Evolutionary conservation across 169 alveolate genomes (phyloP).

Genomic region (Haemoproteus tartakovskyi): DNA sequence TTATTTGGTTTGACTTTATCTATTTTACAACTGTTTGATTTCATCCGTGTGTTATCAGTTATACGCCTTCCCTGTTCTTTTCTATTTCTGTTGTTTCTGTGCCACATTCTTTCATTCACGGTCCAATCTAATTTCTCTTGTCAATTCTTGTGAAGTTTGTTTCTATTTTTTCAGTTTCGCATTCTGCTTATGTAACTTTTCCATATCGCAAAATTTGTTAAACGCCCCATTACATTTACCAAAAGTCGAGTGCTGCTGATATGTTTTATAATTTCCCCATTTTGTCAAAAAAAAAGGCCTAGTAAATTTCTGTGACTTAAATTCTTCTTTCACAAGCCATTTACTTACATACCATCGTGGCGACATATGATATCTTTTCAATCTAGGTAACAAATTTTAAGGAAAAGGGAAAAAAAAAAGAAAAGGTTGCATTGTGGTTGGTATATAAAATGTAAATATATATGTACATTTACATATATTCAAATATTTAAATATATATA

Average conservation of each 20-base stretch:
- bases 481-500: too few relatives aligned
- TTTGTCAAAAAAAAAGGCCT: slow-evolving; percentile 60
- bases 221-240: slow-evolving; percentile 39
- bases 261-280: slow-evolving; percentile 65
- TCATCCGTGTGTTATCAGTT: too few relatives aligned
- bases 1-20: too few relatives aligned
- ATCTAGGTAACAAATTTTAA: slow-evolving; percentile 40
- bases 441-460: background rate
- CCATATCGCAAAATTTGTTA: slow-evolving; percentile 60
- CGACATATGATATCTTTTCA: slow-evolving; percentile 67
- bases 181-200: slow-evolving; percentile 38
- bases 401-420: slow-evolving; percentile 7
- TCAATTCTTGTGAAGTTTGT: background rate
- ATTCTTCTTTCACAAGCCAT: slow-evolving; percentile 63
- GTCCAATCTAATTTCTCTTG: background rate
- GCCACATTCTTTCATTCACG: too few relatives aligned
- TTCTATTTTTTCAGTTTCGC: slow-evolving; percentile 14
- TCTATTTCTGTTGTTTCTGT: background rate
- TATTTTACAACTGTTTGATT: too few relatives aligned
- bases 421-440: background rate
- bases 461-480: background rate
- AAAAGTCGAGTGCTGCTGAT: slow-evolving; percentile 1
- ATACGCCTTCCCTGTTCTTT: too few relatives aligned
- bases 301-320: slow-evolving; percentile 48
- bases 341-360: slow-evolving; percentile 67